Conservation (phyloP, 2,329 filamentous ascomycete species). For the Verticillium klebahnii region DNA sequence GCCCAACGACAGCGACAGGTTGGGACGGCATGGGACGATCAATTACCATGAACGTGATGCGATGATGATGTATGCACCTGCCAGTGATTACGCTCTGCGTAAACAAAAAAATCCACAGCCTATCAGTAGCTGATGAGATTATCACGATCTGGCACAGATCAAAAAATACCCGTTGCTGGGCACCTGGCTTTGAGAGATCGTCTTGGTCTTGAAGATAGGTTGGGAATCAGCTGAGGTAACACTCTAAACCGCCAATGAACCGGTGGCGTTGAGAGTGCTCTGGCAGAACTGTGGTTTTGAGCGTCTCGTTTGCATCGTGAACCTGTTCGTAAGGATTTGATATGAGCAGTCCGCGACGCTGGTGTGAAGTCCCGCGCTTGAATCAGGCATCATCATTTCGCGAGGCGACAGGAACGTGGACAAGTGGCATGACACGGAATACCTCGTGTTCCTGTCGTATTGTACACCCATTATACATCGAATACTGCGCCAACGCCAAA, state of each 20-base stretch:
- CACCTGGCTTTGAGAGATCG: slow-evolving; percentile 16
- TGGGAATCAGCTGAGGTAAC: slow-evolving; percentile 16
- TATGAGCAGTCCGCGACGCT: too few species aligned
- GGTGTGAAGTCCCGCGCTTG: too few species aligned
- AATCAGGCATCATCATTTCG: too few species aligned
- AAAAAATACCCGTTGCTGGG: slow-evolving; percentile 13
- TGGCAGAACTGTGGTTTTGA: too few species aligned
- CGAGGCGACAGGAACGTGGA: too few species aligned
- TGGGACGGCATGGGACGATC: neutral
- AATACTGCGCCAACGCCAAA: neutral
- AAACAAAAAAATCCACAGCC: neutral
- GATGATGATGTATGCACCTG: neutral
- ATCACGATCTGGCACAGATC: slow-evolving; percentile 11
- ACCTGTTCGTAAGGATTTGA: too few species aligned
- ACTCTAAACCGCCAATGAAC: neutral
- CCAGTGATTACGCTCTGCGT: slow-evolving; percentile 2
- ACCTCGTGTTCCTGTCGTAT: neutral
- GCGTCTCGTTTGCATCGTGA: too few species aligned
- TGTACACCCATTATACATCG: neutral
- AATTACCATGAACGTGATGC: neutral
- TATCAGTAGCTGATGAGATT: neutral
- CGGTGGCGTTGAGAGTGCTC: neutral
- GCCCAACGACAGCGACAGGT: neutral
- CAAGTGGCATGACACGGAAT: neutral
- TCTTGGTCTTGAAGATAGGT: slow-evolving; percentile 16